phyloP scores from a whole-genome alignment of 208 protist species.

The Crithidia expoeki region DNA sequence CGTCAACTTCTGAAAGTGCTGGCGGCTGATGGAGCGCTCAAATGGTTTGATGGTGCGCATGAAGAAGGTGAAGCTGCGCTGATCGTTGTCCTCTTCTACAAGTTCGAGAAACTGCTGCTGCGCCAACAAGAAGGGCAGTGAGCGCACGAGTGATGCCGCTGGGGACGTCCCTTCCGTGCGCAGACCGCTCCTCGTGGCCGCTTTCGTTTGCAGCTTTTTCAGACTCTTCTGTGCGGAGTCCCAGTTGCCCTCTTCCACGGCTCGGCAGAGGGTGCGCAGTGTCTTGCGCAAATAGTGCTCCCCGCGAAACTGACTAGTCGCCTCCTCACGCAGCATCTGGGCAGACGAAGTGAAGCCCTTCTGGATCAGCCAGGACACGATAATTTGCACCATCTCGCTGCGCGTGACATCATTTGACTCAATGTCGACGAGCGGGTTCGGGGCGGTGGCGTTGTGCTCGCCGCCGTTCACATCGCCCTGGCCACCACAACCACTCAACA shows the following conservation, averaged over 20 bases:
- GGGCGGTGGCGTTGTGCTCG: slow-evolving; percentile 5
- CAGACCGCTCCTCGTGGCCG: slow-evolving; percentile 18
- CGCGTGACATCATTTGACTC: slow-evolving; percentile 69
- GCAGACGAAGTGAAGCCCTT: slow-evolving; percentile 80
- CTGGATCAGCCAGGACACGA: slow-evolving; percentile 71
- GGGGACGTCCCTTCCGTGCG: slow-evolving; percentile 29
- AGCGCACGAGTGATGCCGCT: slow-evolving; percentile 39
- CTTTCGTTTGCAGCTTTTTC: slow-evolving; percentile 60
- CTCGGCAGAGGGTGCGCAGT: slow-evolving; percentile 61
- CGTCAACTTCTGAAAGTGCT: slow-evolving; percentile 78
- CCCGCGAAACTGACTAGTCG: slow-evolving; percentile 59
- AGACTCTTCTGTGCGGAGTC: slow-evolving; percentile 62
- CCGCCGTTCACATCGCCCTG: not conserved
- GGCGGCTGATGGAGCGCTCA: slow-evolving; percentile 61
- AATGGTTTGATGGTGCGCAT: slow-evolving; percentile 83
- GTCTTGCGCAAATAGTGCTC: slow-evolving; percentile 82
- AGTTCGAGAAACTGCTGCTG: slow-evolving; percentile 88
- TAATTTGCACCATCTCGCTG: slow-evolving; percentile 71
- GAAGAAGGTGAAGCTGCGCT: slow-evolving; percentile 82
- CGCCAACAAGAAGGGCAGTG: slow-evolving; percentile 71
- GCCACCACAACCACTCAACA: not conserved
- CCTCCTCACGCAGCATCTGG: slow-evolving; percentile 85
- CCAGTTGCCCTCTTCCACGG: slow-evolving; percentile 81
- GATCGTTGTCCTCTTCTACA: slow-evolving; percentile 77
- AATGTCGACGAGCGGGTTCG: slow-evolving; percentile 56